Evolutionary conservation across 257 asterid species (phyloP).

Genomic region (Ocimum tenuiflorum): DNA sequence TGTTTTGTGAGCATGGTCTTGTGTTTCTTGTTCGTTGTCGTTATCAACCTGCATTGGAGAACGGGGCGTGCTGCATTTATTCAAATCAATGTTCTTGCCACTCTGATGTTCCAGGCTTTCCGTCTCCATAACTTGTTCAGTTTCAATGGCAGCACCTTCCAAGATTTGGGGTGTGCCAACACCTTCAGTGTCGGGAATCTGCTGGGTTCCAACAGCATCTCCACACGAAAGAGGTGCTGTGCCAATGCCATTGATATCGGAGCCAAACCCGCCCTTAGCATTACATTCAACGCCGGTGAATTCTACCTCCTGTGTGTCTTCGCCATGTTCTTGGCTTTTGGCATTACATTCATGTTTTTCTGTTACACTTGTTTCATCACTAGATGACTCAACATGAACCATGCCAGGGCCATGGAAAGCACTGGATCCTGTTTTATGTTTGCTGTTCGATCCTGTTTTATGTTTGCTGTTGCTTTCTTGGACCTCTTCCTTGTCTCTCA

Average conservation of each 20-base stretch:
- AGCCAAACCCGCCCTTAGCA: slow-evolving; percentile 65
- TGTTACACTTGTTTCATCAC: slow-evolving; percentile 70
- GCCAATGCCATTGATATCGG: slow-evolving; percentile 57
- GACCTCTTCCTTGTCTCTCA: slow-evolving; percentile 33
- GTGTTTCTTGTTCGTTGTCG: slow-evolving; percentile 29
- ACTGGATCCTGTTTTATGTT: slow-evolving; percentile 29
- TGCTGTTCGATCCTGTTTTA: slow-evolving; percentile 30
- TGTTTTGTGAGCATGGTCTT: slow-evolving; percentile 17
- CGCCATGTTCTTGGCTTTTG: slow-evolving; percentile 44
- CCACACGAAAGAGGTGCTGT: slow-evolving; percentile 37
- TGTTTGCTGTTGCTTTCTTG: slow-evolving; percentile 27
- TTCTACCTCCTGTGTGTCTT: slow-evolving; percentile 85
- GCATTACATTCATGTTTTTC: slow-evolving; percentile 69
- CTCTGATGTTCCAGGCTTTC: slow-evolving; percentile 41
- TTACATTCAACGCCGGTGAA: slow-evolving; percentile 34
- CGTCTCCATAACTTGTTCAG: slow-evolving; percentile 60
- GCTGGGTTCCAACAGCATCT: slow-evolving; percentile 53
- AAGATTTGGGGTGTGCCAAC: slow-evolving; percentile 30
- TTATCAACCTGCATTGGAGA: slow-evolving; percentile 48
- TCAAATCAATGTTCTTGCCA: slow-evolving; percentile 36
- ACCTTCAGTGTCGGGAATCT: slow-evolving; percentile 48
- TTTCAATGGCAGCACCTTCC: slow-evolving; percentile 27
- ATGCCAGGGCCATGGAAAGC: slow-evolving; percentile 26
- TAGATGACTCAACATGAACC: slow-evolving; percentile 38
- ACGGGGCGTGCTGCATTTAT: slow-evolving; percentile 27